Evolutionary conservation across 257 asterid species (phyloP).

Genomic region (Petunia secreta): DNA sequence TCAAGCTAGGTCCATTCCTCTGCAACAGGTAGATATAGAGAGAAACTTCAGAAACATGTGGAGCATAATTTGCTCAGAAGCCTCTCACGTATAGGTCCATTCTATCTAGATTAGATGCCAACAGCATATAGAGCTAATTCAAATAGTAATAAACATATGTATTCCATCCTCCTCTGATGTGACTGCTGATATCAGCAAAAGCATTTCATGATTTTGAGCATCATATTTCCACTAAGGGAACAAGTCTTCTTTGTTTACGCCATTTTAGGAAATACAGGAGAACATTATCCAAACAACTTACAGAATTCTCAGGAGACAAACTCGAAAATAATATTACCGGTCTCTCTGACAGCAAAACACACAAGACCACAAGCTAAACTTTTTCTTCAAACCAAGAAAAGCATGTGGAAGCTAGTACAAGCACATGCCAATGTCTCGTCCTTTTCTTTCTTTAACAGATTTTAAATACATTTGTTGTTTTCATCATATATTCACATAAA

Average conservation of each 20-base stretch:
- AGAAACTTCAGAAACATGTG: slow-evolving; percentile 19
- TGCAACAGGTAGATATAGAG: slow-evolving; percentile 40
- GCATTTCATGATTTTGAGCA: slow-evolving; percentile 1
- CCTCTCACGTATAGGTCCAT: background rate
- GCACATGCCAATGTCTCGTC: background rate
- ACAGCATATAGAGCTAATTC: background rate
- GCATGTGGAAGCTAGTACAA: background rate
- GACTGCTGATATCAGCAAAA: slow-evolving; percentile 17
- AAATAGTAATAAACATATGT: background rate
- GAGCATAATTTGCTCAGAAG: background rate
- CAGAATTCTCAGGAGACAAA: slow-evolving; percentile 6
- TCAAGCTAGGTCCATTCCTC: slow-evolving; percentile 46
- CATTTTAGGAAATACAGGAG: background rate
- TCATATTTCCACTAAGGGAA: slow-evolving; percentile 5
- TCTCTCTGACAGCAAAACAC: slow-evolving; percentile 2
- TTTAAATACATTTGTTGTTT: background rate
- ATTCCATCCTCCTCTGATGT: background rate
- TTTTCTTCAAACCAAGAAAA: slow-evolving; percentile 1
- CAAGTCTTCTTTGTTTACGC: background rate
- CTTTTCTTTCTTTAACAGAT: background rate
- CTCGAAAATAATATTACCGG: background rate
- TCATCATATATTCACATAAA: background rate
- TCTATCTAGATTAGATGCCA: background rate
- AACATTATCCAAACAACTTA: slow-evolving; percentile 16
- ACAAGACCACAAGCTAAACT: background rate